phyloP scores from a whole-genome alignment of 2,329 filamentous ascomycete species.

The Zopfia rhizophila region DNA sequence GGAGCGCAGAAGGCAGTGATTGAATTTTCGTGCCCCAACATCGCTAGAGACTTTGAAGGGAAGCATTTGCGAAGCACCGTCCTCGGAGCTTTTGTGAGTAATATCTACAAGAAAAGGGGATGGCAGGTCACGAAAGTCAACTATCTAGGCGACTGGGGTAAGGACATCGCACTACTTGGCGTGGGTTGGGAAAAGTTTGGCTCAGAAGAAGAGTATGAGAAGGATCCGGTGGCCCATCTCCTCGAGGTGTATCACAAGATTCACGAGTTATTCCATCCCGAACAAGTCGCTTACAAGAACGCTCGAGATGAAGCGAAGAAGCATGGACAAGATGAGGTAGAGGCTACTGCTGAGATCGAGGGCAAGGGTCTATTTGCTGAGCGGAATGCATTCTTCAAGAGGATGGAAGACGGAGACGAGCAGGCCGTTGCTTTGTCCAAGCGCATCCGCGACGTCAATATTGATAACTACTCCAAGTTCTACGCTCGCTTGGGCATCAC shows the following conservation, averaged over 20 bases:
- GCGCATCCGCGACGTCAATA: constrained; percentile 73
- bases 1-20: constrained; percentile 67
- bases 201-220: constrained; percentile 69
- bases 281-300: constrained; percentile 66
- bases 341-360: constrained; percentile 41
- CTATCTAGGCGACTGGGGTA: constrained; percentile 76
- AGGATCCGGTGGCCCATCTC: constrained; percentile 76
- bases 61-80: constrained; percentile 75
- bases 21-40: constrained; percentile 80
- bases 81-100: constrained; percentile 70
- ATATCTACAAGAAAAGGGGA: constrained; percentile 67
- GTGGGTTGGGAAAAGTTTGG: constrained; percentile 75
- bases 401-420: constrained; percentile 74
- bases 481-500: constrained; percentile 76
- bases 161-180: constrained; percentile 71
- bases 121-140: constrained; percentile 72
- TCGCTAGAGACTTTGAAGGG: constrained; percentile 76
- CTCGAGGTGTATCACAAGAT: constrained; percentile 77
- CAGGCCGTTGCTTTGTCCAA: constrained; percentile 71
- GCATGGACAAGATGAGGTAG: constrained; percentile 60
- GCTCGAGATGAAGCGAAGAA: constrained; percentile 61
- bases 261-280: constrained; percentile 67
- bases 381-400: constrained; percentile 69
- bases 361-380: constrained; percentile 43
- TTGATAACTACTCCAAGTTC: constrained; percentile 72